A percentile compares a stretch with the other conserved stretches of the same genome.
These are phyloP conservation scores for Xylariales sp. DNA, from an alignment of 2,329 filamentous ascomycete genomes.

Conservation along the genomic window DNA sequence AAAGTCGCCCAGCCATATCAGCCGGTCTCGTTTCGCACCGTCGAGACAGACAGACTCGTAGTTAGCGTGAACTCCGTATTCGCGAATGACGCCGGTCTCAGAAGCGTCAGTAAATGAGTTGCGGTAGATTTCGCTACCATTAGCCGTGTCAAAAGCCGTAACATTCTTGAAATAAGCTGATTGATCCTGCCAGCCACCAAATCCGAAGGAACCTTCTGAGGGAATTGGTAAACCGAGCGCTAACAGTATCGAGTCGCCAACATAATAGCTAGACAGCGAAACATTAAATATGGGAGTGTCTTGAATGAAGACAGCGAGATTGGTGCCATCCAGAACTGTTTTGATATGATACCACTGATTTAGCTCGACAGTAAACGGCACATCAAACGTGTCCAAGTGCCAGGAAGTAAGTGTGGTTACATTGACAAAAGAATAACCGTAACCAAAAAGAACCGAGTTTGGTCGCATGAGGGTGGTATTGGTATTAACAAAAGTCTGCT, in stretches of 20 bases:
- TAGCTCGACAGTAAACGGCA: slow-evolving; percentile 23
- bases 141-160: slow-evolving; percentile 16
- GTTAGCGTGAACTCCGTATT: slow-evolving; percentile 31
- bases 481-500: slow-evolving; percentile 24
- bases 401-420: slow-evolving; percentile 25
- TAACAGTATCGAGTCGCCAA: too few relatives aligned
- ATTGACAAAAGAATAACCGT: slow-evolving; percentile 29
- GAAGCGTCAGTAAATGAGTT: slow-evolving; percentile 20
- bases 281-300: slow-evolving; percentile 15
- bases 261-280: slow-evolving; percentile 8
- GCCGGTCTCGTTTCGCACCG: slow-evolving; percentile 34
- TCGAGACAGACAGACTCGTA: slow-evolving; percentile 32
- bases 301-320: slow-evolving; percentile 23
- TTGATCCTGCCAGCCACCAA: slow-evolving; percentile 36
- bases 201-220: slow-evolving; percentile 30
- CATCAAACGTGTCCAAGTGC: slow-evolving; percentile 18
- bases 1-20: slow-evolving; percentile 38
- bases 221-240: slow-evolving; percentile 8
- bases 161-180: slow-evolving; percentile 30
- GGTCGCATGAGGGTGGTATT: slow-evolving; percentile 27
- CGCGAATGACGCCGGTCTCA: slow-evolving; percentile 25
- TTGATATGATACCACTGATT: slow-evolving; percentile 31
- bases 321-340: slow-evolving; percentile 18
- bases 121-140: slow-evolving; percentile 25
- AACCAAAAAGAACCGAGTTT: slow-evolving; percentile 28